Evolutionary conservation across 192 early-diverging fungal species (phyloP), one percentile per base, ranked within the genome.

Genomic region (Borealophlyctis nickersoniae): DNA sequence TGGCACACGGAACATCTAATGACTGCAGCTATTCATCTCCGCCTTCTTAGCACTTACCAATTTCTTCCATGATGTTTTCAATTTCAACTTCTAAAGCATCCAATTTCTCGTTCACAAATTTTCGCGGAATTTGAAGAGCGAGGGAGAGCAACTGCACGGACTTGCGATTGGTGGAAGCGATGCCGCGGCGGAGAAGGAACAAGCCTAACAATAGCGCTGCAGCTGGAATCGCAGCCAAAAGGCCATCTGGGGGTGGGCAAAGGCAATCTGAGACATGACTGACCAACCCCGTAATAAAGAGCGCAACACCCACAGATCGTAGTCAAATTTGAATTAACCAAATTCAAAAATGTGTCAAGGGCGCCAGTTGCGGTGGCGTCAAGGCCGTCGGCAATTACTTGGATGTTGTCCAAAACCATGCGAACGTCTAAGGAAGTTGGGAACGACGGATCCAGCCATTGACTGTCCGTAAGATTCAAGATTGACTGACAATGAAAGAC

Each of bases 61-160:
- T 31, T 29, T 67, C 66, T 23, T 67, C 66, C 49, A 67, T 51
- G 2, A 67, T 52, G 30, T 36, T 54, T 34, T 67, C 57, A 88
- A 85, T 62, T 60, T 91, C 73, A 73, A 79, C 32, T 66, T 91
- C 61, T 62, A 84, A 28, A 57, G 74, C 26, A 50, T 91, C 49
- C 16, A 67, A 36, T 31, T 28, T 48, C 34, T 53, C 34, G 23
- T 49, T 60, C 3, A 53, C 58, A 30, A 49, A 60, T 36, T 67
- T 51, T 28, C 36, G 27, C 4, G 57, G 50, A 2, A 67, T 14
- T n/a, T 32, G 27, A 11, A 22, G 34, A 23, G 58, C 22, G 11
- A 67, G 58, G 16, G 27, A 32, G 22, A 67, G 49, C 32, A 67
- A 27, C 23, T 34, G 66, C 13, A 67, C 56, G 50, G 59, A 51